Evolutionary conservation across 2,329 filamentous ascomycete genomes (phyloP).

Genomic region (Calonectria hawksworthii): DNA sequence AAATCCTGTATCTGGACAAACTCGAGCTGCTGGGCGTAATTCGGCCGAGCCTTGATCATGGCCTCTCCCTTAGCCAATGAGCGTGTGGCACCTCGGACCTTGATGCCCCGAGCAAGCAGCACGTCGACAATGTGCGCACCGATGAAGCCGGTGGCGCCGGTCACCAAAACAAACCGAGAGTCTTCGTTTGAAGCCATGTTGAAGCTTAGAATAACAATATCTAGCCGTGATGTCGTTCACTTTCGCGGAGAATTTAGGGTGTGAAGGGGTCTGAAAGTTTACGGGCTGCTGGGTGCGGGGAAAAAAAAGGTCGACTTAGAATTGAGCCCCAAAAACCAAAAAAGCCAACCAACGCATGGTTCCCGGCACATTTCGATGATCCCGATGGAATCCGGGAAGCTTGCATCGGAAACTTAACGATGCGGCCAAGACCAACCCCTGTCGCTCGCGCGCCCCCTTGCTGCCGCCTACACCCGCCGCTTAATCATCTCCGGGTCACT

Average conservation of each 20-base stretch:
- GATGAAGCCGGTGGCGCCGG: conserved; percentile 47
- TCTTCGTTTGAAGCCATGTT: background rate
- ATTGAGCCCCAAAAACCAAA: conserved; percentile 3
- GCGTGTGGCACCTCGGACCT: conserved; percentile 49
- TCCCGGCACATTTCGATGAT: background rate
- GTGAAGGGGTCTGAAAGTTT: background rate
- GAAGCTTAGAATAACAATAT: background rate
- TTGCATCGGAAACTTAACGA: background rate
- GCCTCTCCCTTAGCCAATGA: conserved; percentile 47
- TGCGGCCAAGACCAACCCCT: background rate
- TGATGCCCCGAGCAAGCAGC: conserved; percentile 47
- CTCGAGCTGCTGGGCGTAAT: conserved; percentile 53
- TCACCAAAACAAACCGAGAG: conserved; percentile 39
- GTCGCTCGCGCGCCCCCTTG: background rate
- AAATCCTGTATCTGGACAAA: conserved; percentile 61
- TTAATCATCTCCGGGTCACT: conserved; percentile 17
- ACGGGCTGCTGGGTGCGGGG: conserved; percentile 12
- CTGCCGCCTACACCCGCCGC: conserved; percentile 25
- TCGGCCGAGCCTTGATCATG: conserved; percentile 54
- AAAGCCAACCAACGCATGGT: too few relatives aligned
- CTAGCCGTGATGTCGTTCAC: background rate
- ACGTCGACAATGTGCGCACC: conserved; percentile 53
- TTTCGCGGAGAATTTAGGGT: background rate
- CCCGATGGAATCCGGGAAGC: background rate
- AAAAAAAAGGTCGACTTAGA: background rate